Base-by-base conservation (phyloP, 805 yeast species). In the Monosporozyma unispora region DNA sequence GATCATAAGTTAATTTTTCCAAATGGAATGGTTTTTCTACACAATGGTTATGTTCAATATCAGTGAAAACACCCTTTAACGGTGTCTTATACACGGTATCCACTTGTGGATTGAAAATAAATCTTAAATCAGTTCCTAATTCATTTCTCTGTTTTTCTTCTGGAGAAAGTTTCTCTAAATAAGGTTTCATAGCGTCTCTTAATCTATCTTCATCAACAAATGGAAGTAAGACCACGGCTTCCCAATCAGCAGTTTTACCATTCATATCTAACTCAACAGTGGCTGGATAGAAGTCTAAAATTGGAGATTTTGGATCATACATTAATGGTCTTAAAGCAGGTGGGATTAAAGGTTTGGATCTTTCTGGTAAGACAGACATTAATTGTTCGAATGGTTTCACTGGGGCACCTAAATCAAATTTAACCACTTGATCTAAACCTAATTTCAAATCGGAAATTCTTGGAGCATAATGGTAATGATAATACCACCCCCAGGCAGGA, bases 201-300 rank as follows among this genome's bases (percentile, higher is more conserved):
- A 93, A 74, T 52, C 93, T 76, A 28, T 77, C 68, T 60, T 85
- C 88, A 56, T 93, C 97, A 44, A 93, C 97, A 73, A 93, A 93
- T 4, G 95, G 82, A 51, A 93, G 77, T 59, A 87, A 77, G 6
- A 93, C 96, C 49, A 93, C 96, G 10, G 97, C 97, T 70, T 93
- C 98, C 99, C 99, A 93, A 46, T 88, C 84, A 2, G 93, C 95
- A 49, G 89, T 87, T 65, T 93, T 93, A 42, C 98, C 99, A 63
- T 93, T 93, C 78, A 81, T 76, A 70, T 93, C 99, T 33, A 87
- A 75, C 47, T 82, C 87, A 50, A 91, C 96, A 52, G 87, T 87
- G 50, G 77, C 75, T 2, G 99, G 99, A 63, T 93, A 93, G 60
- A 88, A 89, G 59, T 89, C 97, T 49, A 76, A 76, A 56, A 93